Evolutionary conservation across 2,329 filamentous ascomycete species (phyloP).

Genomic region (Pyrenochaeta sp.): DNA sequence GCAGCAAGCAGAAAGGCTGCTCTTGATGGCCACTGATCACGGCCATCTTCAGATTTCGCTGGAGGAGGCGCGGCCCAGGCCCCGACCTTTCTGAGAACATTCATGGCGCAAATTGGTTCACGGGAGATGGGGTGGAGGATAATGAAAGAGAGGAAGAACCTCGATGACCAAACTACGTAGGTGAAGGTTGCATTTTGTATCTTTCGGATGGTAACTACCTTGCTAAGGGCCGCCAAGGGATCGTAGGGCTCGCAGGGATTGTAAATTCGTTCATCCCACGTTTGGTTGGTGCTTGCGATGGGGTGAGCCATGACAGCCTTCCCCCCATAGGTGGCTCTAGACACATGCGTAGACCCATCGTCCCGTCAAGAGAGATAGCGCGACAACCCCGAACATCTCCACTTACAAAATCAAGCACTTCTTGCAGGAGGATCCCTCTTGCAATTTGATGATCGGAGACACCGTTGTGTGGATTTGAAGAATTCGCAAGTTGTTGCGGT

Average conservation of each 20-base stretch:
- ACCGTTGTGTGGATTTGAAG: slow-evolving; percentile 3
- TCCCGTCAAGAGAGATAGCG: neutral
- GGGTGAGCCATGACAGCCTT: slow-evolving; percentile 1
- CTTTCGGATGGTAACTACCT: slow-evolving; percentile 1
- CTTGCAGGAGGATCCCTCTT: slow-evolving; percentile 2
- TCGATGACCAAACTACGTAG: slow-evolving; percentile 1
- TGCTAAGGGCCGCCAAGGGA: slow-evolving; percentile 21
- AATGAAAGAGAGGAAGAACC: slow-evolving; percentile 1
- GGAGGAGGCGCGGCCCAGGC: slow-evolving; percentile 45
- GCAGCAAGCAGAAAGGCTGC: slow-evolving; percentile 65
- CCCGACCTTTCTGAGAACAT: slow-evolving; percentile 31
- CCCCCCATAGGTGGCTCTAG: neutral
- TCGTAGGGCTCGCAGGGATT: slow-evolving; percentile 15
- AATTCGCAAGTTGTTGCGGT: slow-evolving; percentile 5
- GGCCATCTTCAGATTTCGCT: slow-evolving; percentile 51
- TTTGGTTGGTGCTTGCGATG: slow-evolving; percentile 7
- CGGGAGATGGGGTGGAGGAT: neutral
- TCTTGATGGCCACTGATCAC: slow-evolving; percentile 65
- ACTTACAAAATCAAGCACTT: slow-evolving; percentile 12
- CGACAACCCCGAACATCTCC: neutral
- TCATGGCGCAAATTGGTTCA: slow-evolving; percentile 8
- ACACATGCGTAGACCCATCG: neutral
- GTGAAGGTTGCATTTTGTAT: slow-evolving; percentile 24
- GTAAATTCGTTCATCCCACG: slow-evolving; percentile 11
- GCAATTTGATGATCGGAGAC: neutral